Conservation (phyloP, 306 rosid genomes). For the Malus sylvestris region DNA sequence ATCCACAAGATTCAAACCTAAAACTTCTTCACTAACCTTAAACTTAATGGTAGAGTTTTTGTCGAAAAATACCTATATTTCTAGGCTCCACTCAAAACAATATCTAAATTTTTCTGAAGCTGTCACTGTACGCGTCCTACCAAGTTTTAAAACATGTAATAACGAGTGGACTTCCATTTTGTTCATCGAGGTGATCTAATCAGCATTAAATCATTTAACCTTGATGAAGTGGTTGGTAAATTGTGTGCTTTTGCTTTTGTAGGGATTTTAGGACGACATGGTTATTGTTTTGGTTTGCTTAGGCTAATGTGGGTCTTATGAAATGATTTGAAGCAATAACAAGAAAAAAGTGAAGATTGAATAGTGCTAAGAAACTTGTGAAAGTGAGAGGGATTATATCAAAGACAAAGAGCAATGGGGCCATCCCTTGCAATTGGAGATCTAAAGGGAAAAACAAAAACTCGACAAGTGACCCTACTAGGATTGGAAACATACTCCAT, state of each 20-base stretch:
- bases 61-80: no score
- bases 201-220: constrained; percentile 20
- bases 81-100: no score
- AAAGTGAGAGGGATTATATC: constrained; percentile 27
- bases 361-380: constrained; percentile 37
- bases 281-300: constrained; percentile 27
- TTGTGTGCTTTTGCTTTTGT: constrained; percentile 40
- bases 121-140: background rate
- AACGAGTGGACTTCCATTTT: constrained; percentile 42
- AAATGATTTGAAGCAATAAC: constrained; percentile 57
- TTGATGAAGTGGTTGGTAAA: constrained; percentile 21
- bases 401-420: constrained; percentile 36
- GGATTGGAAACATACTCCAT: constrained; percentile 16
- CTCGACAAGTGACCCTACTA: constrained; percentile 33
- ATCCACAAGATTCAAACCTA: no score
- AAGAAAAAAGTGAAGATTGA: constrained; percentile 29
- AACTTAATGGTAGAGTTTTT: no score
- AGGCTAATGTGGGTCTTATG: constrained; percentile 51
- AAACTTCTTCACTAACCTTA: no score
- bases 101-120: background rate
- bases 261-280: constrained; percentile 33
- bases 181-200: constrained; percentile 39
- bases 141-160: constrained; percentile 15
- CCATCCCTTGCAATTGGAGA: constrained; percentile 42
- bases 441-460: constrained; percentile 23